Conservation (phyloP, 768 basidiomycete species). For the Suillus subalutaceus region DNA sequence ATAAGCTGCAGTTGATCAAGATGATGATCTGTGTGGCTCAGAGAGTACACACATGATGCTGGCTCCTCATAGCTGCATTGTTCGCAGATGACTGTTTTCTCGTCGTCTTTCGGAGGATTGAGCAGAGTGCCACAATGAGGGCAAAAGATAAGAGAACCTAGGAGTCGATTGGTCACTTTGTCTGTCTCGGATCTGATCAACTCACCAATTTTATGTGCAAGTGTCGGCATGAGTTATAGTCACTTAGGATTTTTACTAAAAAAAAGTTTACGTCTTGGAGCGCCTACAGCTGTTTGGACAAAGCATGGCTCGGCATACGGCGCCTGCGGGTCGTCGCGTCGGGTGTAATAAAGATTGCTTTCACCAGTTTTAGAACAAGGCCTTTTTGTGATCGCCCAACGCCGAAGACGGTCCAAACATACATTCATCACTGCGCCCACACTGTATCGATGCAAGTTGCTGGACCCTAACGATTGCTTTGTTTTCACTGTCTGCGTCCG, state of each 20-base stretch:
- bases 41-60: slow-evolving; percentile 73
- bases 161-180: not conserved
- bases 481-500: slow-evolving; percentile 8
- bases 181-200: slow-evolving; percentile 7
- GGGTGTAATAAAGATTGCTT: slow-evolving; percentile 3
- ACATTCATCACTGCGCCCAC: slow-evolving; percentile 16
- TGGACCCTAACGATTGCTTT: slow-evolving; percentile 15
- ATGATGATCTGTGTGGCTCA: not conserved
- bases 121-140: slow-evolving; percentile 91
- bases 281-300: not conserved
- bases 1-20: slow-evolving; percentile 62
- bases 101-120: slow-evolving; percentile 74
- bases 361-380: slow-evolving; percentile 25
- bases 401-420: not conserved
- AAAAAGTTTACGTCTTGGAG: not conserved
- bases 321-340: not conserved
- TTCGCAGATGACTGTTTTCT: slow-evolving; percentile 78
- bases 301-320: not conserved
- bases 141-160: slow-evolving; percentile 94
- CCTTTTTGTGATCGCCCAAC: slow-evolving; percentile 11
- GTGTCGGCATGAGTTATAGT: slow-evolving; percentile 23
- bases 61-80: slow-evolving; percentile 89
- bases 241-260: not conserved
- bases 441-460: slow-evolving; percentile 1
- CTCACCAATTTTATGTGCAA: slow-evolving; percentile 55